Percentiles rank a stretch among this genome's conserved stretches.
Evolutionary conservation across 2,329 filamentous ascomycete genomes (phyloP).

Genomic region (Apiospora hydei): DNA sequence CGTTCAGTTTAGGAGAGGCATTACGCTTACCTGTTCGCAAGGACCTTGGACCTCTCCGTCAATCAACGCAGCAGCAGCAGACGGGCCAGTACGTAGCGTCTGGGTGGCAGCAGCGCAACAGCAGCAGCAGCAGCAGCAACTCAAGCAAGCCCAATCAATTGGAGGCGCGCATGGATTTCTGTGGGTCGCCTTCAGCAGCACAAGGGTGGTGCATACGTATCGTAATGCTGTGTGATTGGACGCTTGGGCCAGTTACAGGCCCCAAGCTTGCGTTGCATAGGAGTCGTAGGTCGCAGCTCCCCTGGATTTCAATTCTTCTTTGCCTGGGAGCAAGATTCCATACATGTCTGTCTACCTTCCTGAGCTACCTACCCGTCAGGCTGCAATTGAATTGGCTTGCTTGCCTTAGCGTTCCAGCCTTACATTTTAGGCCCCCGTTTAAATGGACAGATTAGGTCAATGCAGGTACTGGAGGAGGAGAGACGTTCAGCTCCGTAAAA

Average conservation of each 20-base stretch:
- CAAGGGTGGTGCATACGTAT: not conserved
- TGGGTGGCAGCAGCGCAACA: not conserved
- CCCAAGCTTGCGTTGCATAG: not conserved
- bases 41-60: conserved; percentile 8
- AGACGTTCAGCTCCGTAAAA: conserved; percentile 1
- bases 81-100: not conserved
- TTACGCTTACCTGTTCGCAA: conserved; percentile 24
- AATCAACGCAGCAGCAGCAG: conserved; percentile 14
- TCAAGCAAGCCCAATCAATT: conserved; percentile 4
- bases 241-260: conserved; percentile 1
- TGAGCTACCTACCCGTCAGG: not conserved
- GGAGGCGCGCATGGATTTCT: not conserved
- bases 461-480: not conserved
- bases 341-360: not conserved
- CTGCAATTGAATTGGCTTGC: conserved; percentile 17
- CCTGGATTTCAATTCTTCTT: not conserved
- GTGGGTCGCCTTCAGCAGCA: not conserved
- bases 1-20: conserved; percentile 19
- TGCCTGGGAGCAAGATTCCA: not conserved
- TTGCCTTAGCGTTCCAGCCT: not conserved
- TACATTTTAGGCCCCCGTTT: conserved; percentile 5
- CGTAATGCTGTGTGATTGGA: not conserved
- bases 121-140: not conserved
- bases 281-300: not conserved
- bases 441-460: not conserved